Evolutionary conservation across 2,329 filamentous ascomycete genomes (phyloP).

Genomic region (Achaetomium macrosporum): DNA sequence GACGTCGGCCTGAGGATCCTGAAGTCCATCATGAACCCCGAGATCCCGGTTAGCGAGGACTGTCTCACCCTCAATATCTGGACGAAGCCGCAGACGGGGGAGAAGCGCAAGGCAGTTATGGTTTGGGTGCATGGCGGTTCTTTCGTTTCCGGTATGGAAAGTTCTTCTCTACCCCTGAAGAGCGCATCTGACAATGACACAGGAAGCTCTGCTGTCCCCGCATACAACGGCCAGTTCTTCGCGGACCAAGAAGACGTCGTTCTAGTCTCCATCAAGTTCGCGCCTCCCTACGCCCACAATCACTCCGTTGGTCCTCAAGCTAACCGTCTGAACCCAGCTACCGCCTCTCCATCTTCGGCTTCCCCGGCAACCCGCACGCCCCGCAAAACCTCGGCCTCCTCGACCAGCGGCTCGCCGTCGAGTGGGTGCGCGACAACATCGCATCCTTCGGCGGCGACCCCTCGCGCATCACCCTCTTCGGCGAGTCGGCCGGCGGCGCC

Average conservation of each 20-base stretch:
- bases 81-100: slow-evolving; percentile 28
- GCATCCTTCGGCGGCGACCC: slow-evolving; percentile 41
- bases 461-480: slow-evolving; percentile 35
- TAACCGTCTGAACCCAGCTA: slow-evolving; percentile 28
- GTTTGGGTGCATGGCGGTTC: slow-evolving; percentile 36
- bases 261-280: slow-evolving; percentile 39
- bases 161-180: background rate
- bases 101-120: slow-evolving; percentile 31
- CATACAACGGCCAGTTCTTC: slow-evolving; percentile 40
- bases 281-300: accelerated
- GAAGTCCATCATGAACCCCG: background rate
- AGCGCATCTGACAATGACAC: background rate
- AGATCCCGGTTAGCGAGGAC: slow-evolving; percentile 29
- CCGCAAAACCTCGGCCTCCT: slow-evolving; percentile 40
- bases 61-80: slow-evolving; percentile 37
- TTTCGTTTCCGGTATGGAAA: slow-evolving; percentile 26
- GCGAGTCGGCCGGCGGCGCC: slow-evolving; percentile 40
- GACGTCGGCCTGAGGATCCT: slow-evolving; percentile 8
- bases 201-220: slow-evolving; percentile 28
- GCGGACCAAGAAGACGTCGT: slow-evolving; percentile 39
- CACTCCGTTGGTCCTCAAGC: background rate
- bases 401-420: slow-evolving; percentile 44
- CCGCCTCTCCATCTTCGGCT: slow-evolving; percentile 38
- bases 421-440: slow-evolving; percentile 45
- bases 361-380: slow-evolving; percentile 30